phyloP scores from a whole-genome alignment of 805 yeast genomes.

The Candida caryicola region DNA sequence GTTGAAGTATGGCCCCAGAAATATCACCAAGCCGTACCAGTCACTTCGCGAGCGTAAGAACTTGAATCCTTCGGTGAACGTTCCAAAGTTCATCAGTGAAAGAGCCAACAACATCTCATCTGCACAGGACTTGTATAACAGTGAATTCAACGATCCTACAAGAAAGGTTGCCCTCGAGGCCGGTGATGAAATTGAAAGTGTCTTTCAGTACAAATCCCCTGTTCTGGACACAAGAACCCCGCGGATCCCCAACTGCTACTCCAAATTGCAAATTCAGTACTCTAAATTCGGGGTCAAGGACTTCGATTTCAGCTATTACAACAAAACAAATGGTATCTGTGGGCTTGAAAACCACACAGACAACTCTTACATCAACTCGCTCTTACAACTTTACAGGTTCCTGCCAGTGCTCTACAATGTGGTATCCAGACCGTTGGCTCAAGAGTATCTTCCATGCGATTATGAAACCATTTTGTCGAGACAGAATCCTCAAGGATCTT shows the following conservation, averaged over 20 bases:
- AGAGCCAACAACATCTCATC: slow-evolving; percentile 9
- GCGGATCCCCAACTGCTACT: slow-evolving; percentile 68
- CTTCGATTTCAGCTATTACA: slow-evolving; percentile 86
- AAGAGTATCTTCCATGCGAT: slow-evolving; percentile 43
- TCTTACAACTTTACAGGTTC: slow-evolving; percentile 77
- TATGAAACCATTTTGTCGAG: slow-evolving; percentile 24
- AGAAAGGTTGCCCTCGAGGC: neutral
- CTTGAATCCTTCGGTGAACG: slow-evolving; percentile 12
- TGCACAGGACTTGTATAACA: slow-evolving; percentile 2
- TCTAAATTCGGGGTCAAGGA: slow-evolving; percentile 91
- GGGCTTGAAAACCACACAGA: slow-evolving; percentile 89
- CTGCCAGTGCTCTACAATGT: slow-evolving; percentile 70
- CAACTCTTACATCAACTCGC: slow-evolving; percentile 67
- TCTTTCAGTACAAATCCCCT: slow-evolving; percentile 19
- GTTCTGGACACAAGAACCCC: neutral
- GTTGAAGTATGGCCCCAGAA: slow-evolving; percentile 55
- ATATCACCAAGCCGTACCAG: slow-evolving; percentile 43
- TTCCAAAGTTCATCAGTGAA: slow-evolving; percentile 65
- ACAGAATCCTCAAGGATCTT: slow-evolving; percentile 42
- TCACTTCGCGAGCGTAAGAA: slow-evolving; percentile 24
- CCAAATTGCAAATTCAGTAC: slow-evolving; percentile 72
- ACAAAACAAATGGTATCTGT: slow-evolving; percentile 59
- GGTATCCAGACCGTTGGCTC: slow-evolving; percentile 52
- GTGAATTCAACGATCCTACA: slow-evolving; percentile 4
- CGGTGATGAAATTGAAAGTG: slow-evolving; percentile 5